A percentile compares a stretch with the other conserved stretches of the same genome.
Evolutionary conservation across 306 rosid genomes (phyloP).

Genomic region (Citrullus mucosospermus): DNA sequence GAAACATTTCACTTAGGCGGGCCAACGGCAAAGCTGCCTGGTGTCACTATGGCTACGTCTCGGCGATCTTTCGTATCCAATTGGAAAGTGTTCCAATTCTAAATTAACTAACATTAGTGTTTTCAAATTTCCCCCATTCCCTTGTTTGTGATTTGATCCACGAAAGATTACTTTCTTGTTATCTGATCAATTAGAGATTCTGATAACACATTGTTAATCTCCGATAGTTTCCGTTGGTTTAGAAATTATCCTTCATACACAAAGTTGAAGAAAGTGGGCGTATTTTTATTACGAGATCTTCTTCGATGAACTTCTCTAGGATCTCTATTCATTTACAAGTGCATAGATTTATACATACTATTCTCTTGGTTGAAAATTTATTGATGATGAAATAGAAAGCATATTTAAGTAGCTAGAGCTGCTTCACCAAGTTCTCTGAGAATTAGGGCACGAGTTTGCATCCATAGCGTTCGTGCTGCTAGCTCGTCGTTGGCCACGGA

Average conservation of each 20-base stretch:
- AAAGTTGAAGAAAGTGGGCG: not conserved
- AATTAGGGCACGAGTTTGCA: constrained; percentile 47
- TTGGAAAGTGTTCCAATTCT: not conserved
- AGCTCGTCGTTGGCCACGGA: constrained; percentile 61
- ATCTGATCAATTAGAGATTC: not conserved
- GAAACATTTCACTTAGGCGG: not conserved
- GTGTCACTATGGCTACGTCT: not conserved
- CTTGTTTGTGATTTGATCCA: not conserved
- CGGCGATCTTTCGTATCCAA: not conserved
- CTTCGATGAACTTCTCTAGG: not conserved
- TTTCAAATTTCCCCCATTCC: no score
- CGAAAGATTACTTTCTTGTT: not conserved
- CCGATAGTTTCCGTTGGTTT: not conserved
- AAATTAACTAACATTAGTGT: not conserved
- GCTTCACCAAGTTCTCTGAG: constrained; percentile 40
- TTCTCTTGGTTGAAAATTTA: not conserved
- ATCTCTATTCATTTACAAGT: not conserved
- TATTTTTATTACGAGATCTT: not conserved
- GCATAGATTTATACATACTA: not conserved
- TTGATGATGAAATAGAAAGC: not conserved
- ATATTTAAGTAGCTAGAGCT: not conserved
- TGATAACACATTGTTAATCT: not conserved
- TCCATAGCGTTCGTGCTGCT: constrained; percentile 63
- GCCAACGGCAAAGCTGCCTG: not conserved
- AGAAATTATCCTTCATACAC: not conserved